Percentiles rank a stretch among this genome's conserved stretches.
These are phyloP conservation scores for Penstemon newberryi DNA, from an alignment of 257 asterid species.

Conservation along the genomic window DNA sequence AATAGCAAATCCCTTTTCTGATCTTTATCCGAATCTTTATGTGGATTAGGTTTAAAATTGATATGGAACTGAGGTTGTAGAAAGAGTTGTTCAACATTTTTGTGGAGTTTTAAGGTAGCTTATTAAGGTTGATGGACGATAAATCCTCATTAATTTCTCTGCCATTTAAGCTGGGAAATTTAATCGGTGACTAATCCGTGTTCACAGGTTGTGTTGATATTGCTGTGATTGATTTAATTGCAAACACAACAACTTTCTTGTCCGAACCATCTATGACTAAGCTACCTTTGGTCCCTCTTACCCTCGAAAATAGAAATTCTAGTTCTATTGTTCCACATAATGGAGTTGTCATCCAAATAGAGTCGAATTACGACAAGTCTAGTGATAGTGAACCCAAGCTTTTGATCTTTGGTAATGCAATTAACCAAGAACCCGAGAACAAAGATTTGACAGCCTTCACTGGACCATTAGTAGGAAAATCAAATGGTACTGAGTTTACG, in stretches of 20 bases:
- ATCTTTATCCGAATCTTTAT: slow-evolving; percentile 13
- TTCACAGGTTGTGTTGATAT: slow-evolving; percentile 45
- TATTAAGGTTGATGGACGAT: slow-evolving; percentile 44
- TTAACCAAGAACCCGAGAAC: slow-evolving; percentile 21
- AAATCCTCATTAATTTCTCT: slow-evolving; percentile 26
- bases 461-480: slow-evolving; percentile 15
- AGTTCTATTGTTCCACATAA: slow-evolving; percentile 30
- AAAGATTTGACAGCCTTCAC: slow-evolving; percentile 7
- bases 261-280: slow-evolving; percentile 46
- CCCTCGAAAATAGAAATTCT: slow-evolving; percentile 38
- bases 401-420: slow-evolving; percentile 30
- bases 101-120: not conserved
- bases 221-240: slow-evolving; percentile 38
- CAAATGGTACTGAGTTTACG: slow-evolving; percentile 18
- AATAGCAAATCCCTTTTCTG: slow-evolving; percentile 19
- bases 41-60: slow-evolving; percentile 20
- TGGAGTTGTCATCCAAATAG: slow-evolving; percentile 21
- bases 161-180: slow-evolving; percentile 38
- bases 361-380: slow-evolving; percentile 31
- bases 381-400: slow-evolving; percentile 30
- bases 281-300: slow-evolving; percentile 40
- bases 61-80: slow-evolving; percentile 10
- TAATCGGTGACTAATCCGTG: slow-evolving; percentile 51
- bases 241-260: slow-evolving; percentile 35
- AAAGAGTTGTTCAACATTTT: slow-evolving; percentile 16